Base-by-base conservation (phyloP, 306 rosid species). In the Crotalaria pallida region DNA sequence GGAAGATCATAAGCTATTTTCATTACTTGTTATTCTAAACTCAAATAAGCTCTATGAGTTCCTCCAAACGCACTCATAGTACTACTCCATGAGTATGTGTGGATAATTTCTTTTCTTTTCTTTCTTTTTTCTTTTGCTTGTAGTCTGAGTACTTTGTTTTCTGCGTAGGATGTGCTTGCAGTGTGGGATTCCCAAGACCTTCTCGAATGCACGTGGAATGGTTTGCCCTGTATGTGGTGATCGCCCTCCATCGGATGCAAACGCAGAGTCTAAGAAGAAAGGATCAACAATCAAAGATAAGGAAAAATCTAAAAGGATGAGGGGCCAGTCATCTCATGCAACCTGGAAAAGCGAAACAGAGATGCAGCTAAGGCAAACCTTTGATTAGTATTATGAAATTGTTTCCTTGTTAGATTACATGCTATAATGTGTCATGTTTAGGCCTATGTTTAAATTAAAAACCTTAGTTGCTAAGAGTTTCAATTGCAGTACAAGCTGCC, bases 261-360 rank as follows among this genome's bases (percentile, higher is more conserved):
- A 63, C 64, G 27, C 50, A 0, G 97, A 90, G 23, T 19, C 85
- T 12, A 94, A 91, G 83, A 90, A 90, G 86, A 94, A 94, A 83
- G 99, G 97, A 18, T 88, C 96, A 41, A 78, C 88, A 0, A 7
- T 94, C 45, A 94, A 94, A 80, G 99, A 94, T 17, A 94, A 91
- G 82, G 99, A 94, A 85, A 94, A 87, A 89, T 80, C 77, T 47
- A 94, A 94, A 78, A 87, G 99, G 79, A 81, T 91, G 95, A 94
- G 75, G 76, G 96, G 99, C 51, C 96, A 94, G 75, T 94, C 96
- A 45, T 90, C 99, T 78, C 99, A 94, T 76, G 97, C 85, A n/a
- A 38, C 81, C 10, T 94, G 99, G 99, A 94, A 94, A 78, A 94
- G 96, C 50, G 98, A 94, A 80, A 87, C 97, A 9, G 97, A 94